A percentile compares a stretch with the other conserved stretches of the same genome.
These are phyloP conservation scores for Schizophyllum commune DNA, from an alignment of 1,284 basidiomycete species.

Conservation along the genomic window DNA sequence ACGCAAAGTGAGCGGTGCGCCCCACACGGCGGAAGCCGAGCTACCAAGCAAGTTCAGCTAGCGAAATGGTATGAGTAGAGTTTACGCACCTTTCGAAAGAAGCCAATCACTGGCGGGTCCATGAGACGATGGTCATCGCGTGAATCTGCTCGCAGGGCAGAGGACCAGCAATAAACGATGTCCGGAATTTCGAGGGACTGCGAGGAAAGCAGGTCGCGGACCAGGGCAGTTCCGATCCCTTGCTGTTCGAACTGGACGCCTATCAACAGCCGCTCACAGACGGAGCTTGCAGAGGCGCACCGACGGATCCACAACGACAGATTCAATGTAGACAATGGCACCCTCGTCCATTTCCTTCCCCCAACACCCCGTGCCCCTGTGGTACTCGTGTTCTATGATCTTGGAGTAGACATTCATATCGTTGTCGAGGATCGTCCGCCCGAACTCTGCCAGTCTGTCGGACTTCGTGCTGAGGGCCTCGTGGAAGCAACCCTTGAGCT, in stretches of 20 bases:
- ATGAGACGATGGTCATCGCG: neutral
- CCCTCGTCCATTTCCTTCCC: slow-evolving; percentile 22
- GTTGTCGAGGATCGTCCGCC: slow-evolving; percentile 19
- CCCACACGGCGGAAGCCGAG: slow-evolving; percentile 19
- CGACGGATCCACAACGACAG: slow-evolving; percentile 16
- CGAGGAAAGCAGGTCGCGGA: neutral
- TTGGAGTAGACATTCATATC: slow-evolving; percentile 17
- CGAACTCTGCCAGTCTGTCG: too few species aligned
- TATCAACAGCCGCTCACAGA: slow-evolving; percentile 14
- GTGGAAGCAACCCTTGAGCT: too few species aligned
- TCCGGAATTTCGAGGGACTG: neutral
- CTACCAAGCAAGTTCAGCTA: too few species aligned
- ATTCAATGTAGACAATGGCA: slow-evolving; percentile 19
- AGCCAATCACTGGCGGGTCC: neutral
- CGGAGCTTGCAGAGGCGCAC: slow-evolving; percentile 9
- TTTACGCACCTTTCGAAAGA: slow-evolving; percentile 1
- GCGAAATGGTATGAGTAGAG: too few species aligned
- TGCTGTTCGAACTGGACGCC: slow-evolving; percentile 7
- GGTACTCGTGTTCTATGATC: slow-evolving; percentile 17
- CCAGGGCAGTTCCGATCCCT: neutral
- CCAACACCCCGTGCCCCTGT: slow-evolving; percentile 26
- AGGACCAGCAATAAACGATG: neutral
- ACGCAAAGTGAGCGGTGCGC: slow-evolving; percentile 19
- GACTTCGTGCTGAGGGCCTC: too few species aligned
- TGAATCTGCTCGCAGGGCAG: neutral